Conservation (phyloP, 1,284 basidiomycete genomes). For the Coriolopsis trogii region DNA sequence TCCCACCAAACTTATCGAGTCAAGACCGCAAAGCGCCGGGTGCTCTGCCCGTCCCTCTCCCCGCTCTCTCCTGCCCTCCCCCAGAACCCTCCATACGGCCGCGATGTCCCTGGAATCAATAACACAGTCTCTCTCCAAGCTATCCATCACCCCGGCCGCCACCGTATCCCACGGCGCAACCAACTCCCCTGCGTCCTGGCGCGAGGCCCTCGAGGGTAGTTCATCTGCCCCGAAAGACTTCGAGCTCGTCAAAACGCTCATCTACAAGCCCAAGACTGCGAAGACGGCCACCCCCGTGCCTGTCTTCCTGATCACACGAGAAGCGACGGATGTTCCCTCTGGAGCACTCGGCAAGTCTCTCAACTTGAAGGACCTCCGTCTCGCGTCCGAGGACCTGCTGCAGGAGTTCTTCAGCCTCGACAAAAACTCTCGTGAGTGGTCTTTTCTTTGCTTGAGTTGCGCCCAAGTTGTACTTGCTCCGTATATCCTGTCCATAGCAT, state of each 20-base stretch:
- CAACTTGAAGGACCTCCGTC: conserved; percentile 85
- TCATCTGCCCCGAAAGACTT: conserved; percentile 57
- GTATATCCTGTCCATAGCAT: too few relatives aligned
- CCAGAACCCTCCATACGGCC: conserved; percentile 8
- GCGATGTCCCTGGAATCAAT: conserved; percentile 37
- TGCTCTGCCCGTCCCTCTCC: background rate
- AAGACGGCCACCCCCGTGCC: conserved; percentile 86
- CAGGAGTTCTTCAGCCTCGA: conserved; percentile 83
- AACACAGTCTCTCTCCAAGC: conserved; percentile 45
- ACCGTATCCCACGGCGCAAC: conserved; percentile 56
- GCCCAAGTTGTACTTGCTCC: too few relatives aligned
- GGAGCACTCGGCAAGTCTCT: conserved; percentile 81
- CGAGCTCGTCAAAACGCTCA: conserved; percentile 80
- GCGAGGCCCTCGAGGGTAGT: conserved; percentile 56
- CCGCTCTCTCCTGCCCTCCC: background rate
- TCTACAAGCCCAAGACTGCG: conserved; percentile 91
- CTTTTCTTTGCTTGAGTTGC: background rate
- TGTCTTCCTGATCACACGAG: conserved; percentile 85
- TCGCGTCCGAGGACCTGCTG: conserved; percentile 89
- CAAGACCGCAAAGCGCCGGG: conserved; percentile 30
- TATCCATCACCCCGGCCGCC: conserved; percentile 57
- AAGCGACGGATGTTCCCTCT: conserved; percentile 81
- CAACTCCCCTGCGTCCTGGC: conserved; percentile 70
- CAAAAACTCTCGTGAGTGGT: conserved; percentile 82
- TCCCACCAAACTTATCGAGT: conserved; percentile 35